These are phyloP conservation scores for Leptodontidium sp. DNA, from an alignment of 2,329 filamentous ascomycete genomes.

Conservation along the genomic window DNA sequence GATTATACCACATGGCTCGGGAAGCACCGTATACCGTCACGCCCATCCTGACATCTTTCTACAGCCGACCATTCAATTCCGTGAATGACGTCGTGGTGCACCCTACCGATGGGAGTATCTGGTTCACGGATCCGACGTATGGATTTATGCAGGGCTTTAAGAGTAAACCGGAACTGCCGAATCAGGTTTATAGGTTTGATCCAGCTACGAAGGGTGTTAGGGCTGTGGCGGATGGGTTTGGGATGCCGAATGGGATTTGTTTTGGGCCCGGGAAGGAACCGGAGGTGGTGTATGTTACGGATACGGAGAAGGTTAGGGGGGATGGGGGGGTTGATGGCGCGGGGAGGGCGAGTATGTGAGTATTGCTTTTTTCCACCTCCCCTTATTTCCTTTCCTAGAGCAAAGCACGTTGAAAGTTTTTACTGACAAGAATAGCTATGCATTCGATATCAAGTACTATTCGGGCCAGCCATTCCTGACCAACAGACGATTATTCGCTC, in stretches of 20 bases:
- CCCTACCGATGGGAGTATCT: slow-evolving; percentile 63
- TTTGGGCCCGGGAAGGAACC: slow-evolving; percentile 60
- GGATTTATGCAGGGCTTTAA: slow-evolving; percentile 67
- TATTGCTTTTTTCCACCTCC: not conserved
- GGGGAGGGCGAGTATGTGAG: slow-evolving; percentile 32
- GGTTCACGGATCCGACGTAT: slow-evolving; percentile 70
- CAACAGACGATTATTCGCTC: slow-evolving; percentile 59
- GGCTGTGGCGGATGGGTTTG: slow-evolving; percentile 65
- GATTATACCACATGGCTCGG: slow-evolving; percentile 37
- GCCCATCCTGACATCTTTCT: slow-evolving; percentile 65
- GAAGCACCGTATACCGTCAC: slow-evolving; percentile 30
- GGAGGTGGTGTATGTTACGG: slow-evolving; percentile 61
- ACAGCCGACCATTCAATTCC: slow-evolving; percentile 65
- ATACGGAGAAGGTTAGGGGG: slow-evolving; percentile 56
- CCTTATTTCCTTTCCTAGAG: too few species aligned
- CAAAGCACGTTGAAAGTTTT: not conserved
- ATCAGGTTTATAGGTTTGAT: slow-evolving; percentile 66
- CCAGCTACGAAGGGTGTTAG: slow-evolving; percentile 58
- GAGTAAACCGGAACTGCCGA: slow-evolving; percentile 58
- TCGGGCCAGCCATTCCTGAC: slow-evolving; percentile 35
- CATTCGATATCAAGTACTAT: slow-evolving; percentile 35
- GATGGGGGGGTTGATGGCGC: slow-evolving; percentile 31
- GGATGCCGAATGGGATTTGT: slow-evolving; percentile 62
- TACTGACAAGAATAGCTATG: slow-evolving; percentile 33
- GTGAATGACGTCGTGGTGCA: slow-evolving; percentile 64